These are phyloP conservation scores for Colletotrichum cereale DNA, from an alignment of 2,329 filamentous ascomycete genomes.

Conservation along the genomic window DNA sequence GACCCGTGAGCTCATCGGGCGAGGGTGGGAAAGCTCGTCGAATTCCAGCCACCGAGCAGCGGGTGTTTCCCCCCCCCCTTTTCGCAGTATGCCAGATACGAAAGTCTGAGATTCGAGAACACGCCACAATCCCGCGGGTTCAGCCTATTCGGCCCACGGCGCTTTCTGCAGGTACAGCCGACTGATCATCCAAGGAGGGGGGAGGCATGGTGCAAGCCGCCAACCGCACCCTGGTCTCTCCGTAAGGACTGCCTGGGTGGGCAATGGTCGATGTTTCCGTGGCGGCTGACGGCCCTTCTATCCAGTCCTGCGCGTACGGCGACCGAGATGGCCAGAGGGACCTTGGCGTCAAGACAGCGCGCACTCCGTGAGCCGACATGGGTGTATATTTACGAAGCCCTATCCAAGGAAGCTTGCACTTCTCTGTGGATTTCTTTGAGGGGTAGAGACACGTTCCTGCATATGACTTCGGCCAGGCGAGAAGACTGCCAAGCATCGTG, in stretches of 20 bases:
- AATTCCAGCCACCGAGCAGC: not conserved
- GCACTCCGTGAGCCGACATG: not conserved
- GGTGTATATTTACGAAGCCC: not conserved
- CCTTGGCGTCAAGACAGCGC: not conserved
- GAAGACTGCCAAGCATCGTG: not conserved
- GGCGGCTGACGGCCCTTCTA: not conserved
- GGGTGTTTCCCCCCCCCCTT: too few relatives aligned
- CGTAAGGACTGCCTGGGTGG: not conserved
- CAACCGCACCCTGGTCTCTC: not conserved
- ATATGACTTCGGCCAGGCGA: not conserved
- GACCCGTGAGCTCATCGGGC: not conserved
- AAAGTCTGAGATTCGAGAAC: not conserved
- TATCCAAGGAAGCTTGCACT: not conserved
- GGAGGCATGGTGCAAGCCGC: not conserved
- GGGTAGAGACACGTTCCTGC: not conserved
- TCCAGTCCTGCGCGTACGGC: not conserved
- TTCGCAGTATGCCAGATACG: not conserved
- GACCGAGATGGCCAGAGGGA: not conserved
- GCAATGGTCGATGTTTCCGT: not conserved
- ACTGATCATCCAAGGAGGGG: too few relatives aligned
- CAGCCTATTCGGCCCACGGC: too few relatives aligned
- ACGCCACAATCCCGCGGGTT: too few relatives aligned
- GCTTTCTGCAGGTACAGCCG: not conserved
- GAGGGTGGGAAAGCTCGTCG: not conserved
- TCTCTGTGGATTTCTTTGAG: not conserved